These are phyloP conservation scores for Beta macrorhiza DNA, from an alignment of 179 eudicot genomes.

Conservation along the genomic window DNA sequence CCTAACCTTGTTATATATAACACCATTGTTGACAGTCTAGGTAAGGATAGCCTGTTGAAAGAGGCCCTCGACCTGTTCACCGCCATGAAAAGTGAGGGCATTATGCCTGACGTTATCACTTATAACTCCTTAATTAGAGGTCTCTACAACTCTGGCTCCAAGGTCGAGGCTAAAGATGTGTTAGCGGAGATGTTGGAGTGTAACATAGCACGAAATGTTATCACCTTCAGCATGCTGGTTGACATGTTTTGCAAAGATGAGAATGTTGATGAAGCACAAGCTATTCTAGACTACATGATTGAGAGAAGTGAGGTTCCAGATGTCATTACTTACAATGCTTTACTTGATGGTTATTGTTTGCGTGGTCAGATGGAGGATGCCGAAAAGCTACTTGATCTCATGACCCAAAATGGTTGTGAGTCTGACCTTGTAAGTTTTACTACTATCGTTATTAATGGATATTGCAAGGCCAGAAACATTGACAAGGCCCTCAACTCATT, in stretches of 20 bases:
- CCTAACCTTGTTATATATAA: not conserved
- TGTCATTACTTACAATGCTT: not conserved
- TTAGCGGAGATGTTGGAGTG: not conserved
- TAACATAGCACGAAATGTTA: not conserved
- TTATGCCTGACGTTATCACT: not conserved
- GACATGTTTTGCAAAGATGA: conserved; percentile 2
- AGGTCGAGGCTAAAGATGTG: not conserved
- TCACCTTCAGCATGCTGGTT: not conserved
- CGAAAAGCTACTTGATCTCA: not conserved
- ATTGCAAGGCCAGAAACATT: not conserved
- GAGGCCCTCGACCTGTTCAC: not conserved
- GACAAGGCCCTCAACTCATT: not conserved
- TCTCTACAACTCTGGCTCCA: not conserved
- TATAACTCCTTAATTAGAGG: not conserved
- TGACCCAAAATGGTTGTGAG: not conserved
- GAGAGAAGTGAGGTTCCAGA: not conserved
- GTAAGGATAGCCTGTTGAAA: not conserved
- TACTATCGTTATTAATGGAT: not conserved
- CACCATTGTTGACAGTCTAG: not conserved
- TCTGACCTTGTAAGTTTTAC: not conserved
- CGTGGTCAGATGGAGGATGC: not conserved
- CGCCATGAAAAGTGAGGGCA: not conserved
- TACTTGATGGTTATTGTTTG: not conserved
- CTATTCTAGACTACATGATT: not conserved
- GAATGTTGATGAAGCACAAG: not conserved